These are phyloP conservation scores for Onygenales sp. DNA, from an alignment of 2,329 filamentous ascomycete genomes.

Conservation along the genomic window DNA sequence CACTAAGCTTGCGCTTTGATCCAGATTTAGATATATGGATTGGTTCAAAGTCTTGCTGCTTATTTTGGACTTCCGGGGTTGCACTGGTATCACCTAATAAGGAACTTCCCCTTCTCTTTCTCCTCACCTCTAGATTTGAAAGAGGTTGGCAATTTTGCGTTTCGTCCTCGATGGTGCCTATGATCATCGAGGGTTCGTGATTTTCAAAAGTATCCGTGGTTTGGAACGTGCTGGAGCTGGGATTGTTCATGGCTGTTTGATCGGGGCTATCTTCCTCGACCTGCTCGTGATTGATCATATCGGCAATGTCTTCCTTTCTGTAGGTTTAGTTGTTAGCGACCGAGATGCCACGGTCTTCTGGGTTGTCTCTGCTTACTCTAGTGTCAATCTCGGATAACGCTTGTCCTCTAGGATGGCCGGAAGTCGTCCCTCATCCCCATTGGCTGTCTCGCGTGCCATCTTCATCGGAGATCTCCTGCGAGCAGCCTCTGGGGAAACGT, in stretches of 20 bases:
- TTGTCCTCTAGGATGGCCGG: slow-evolving; percentile 53
- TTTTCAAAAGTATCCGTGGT: slow-evolving; percentile 34
- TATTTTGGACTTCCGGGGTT: slow-evolving; percentile 5
- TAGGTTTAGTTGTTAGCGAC: slow-evolving; percentile 6
- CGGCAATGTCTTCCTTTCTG: slow-evolving; percentile 28
- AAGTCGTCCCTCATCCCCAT: slow-evolving; percentile 29
- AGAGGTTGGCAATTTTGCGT: slow-evolving; percentile 23
- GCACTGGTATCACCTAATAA: slow-evolving; percentile 27
- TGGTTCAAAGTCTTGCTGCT: slow-evolving; percentile 8
- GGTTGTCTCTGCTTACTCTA: slow-evolving; percentile 38
- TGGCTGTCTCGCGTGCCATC: slow-evolving; percentile 3
- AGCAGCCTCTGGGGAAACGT: slow-evolving; percentile 4
- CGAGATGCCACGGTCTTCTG: not conserved
- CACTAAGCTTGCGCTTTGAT: slow-evolving; percentile 49
- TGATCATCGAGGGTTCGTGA: slow-evolving; percentile 18
- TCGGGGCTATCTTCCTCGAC: slow-evolving; percentile 21
- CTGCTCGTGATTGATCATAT: slow-evolving; percentile 17
- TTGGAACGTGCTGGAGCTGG: slow-evolving; percentile 42
- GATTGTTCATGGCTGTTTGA: slow-evolving; percentile 40
- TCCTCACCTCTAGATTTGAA: slow-evolving; percentile 32
- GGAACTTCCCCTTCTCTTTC: slow-evolving; percentile 43
- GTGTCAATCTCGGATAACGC: slow-evolving; percentile 45
- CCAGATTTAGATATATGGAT: slow-evolving; percentile 32
- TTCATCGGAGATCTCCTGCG: slow-evolving; percentile 10
- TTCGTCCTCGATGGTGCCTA: slow-evolving; percentile 15